These are phyloP conservation scores for Scheffersomyces lignosus DNA, from an alignment of 805 yeast species.

Conservation along the genomic window DNA sequence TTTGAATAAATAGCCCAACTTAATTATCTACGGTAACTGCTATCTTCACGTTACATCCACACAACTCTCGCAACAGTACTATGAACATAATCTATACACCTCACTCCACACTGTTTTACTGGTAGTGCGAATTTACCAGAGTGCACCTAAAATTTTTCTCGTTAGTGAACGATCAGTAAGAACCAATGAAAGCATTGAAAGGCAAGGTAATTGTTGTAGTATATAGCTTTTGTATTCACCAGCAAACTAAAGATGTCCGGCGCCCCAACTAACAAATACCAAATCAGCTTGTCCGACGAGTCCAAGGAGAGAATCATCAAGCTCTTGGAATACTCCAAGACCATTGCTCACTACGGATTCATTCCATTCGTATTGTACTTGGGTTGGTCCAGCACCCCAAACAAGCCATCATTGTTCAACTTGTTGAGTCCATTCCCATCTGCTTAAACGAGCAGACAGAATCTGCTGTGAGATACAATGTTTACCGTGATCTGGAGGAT, in stretches of 20 bases:
- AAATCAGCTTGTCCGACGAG: constrained; percentile 45
- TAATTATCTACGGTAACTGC: too few species aligned
- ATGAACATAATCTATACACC: too few species aligned
- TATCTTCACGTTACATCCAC: too few species aligned
- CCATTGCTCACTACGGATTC: constrained; percentile 94
- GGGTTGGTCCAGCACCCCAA: constrained; percentile 68
- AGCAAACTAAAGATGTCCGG: constrained; percentile 8
- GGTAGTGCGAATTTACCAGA: too few species aligned
- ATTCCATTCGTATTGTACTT: constrained; percentile 91
- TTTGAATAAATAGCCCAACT: too few species aligned
- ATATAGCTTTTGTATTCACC: too few species aligned
- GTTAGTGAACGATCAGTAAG: too few species aligned
- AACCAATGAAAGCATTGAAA: too few species aligned
- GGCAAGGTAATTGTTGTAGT: too few species aligned
- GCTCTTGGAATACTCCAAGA: constrained; percentile 78
- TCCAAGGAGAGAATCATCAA: constrained; percentile 83
- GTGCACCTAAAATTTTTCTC: too few species aligned
- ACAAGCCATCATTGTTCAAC: constrained; percentile 78
- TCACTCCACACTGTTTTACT: too few species aligned
- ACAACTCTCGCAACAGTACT: too few species aligned
- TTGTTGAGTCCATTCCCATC: constrained; percentile 80
- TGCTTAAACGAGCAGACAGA: constrained; percentile 43
- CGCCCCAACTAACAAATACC: constrained; percentile 13
- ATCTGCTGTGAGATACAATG: neutral
- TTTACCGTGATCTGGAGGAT: neutral